phyloP scores from a whole-genome alignment of 1,284 basidiomycete species.

The Pholiota adiposa region DNA sequence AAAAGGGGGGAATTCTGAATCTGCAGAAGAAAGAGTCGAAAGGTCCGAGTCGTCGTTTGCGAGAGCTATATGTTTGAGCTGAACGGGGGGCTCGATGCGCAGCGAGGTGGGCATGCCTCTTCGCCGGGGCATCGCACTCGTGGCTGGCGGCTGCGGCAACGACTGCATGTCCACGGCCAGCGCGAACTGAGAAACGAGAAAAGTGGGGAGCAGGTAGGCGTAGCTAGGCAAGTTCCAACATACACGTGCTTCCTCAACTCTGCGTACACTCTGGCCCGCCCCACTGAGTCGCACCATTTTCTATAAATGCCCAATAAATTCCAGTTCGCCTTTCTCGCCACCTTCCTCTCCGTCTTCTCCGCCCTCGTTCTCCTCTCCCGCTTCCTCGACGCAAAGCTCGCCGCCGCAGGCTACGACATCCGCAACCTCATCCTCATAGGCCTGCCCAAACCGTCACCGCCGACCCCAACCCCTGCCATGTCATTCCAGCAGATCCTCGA shows the following conservation, averaged over 20 bases:
- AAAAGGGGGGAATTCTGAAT: conserved; percentile 48
- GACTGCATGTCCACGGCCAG: conserved; percentile 29
- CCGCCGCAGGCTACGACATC: conserved; percentile 59
- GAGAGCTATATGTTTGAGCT: conserved; percentile 51
- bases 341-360: conserved; percentile 52
- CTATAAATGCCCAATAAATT: conserved; percentile 45
- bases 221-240: conserved; percentile 18
- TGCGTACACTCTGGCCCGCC: conserved; percentile 15
- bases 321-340: conserved; percentile 55
- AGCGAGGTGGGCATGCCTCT: conserved; percentile 61
- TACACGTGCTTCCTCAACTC: conserved; percentile 19
- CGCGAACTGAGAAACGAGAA: conserved; percentile 23
- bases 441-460: conserved; percentile 41
- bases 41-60: conserved; percentile 50
- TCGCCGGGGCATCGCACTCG: conserved; percentile 46
- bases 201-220: conserved; percentile 14
- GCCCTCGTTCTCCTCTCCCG: conserved; percentile 48
- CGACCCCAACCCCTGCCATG: conserved; percentile 4
- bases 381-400: conserved; percentile 48
- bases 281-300: conserved; percentile 10
- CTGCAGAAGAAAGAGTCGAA: conserved; percentile 55
- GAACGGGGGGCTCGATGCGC: conserved; percentile 59
- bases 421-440: conserved; percentile 67
- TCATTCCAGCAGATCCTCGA: conserved; percentile 23
- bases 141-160: conserved; percentile 32